Evolutionary conservation across 352 stramenopile species (phyloP), one percentile per base, ranked within the genome.

Genomic region (Pythium coloratum): DNA sequence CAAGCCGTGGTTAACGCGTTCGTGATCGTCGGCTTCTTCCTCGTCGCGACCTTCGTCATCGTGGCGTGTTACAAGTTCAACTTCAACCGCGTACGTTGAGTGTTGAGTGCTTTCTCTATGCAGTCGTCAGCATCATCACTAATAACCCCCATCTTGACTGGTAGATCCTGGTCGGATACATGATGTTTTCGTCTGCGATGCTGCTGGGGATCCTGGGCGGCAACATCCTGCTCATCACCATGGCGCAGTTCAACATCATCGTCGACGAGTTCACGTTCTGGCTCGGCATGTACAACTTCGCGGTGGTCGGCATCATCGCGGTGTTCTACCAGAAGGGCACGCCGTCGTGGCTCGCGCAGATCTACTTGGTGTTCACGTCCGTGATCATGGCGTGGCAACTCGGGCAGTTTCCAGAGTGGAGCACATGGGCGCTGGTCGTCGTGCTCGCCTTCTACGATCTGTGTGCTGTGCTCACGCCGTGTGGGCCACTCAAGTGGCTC

Each of bases 341-440:
- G 33, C 74, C 84, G 0, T 90, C 77, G 69, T 86, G 87, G 76
- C 66, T 99, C 30, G 96, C 92, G 28, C 96, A 99, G 71, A 76
- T 86, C 32, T 99, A 99, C 76, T 81, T 99, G 38, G 89, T 99
- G 40, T 68, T 86, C 26, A 98, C 95, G n/a, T 98, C 91, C 12
- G 92, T 99, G 1, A 98, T 99, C 73, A 97, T 99, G 84, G 96
- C 96, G 26, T 99, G 97, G 96, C 95, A 99, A 59, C 76, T 99
- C 14, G 93, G 91, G 1, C 92, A 98, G 75, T 98, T 99, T 61
- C 96, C 97, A 36, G 93, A 98, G 67, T 98, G 90, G 90, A 97
- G 84, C 55, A 96, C 89, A 14, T 98, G 91, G 92, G 88, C 88
- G 0, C 72, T 98, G 4, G 82, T 97, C 18, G 86, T 99, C 13